Conservation (phyloP, 495 filamentous ascomycete species). For the Penicillium bovifimosum region DNA sequence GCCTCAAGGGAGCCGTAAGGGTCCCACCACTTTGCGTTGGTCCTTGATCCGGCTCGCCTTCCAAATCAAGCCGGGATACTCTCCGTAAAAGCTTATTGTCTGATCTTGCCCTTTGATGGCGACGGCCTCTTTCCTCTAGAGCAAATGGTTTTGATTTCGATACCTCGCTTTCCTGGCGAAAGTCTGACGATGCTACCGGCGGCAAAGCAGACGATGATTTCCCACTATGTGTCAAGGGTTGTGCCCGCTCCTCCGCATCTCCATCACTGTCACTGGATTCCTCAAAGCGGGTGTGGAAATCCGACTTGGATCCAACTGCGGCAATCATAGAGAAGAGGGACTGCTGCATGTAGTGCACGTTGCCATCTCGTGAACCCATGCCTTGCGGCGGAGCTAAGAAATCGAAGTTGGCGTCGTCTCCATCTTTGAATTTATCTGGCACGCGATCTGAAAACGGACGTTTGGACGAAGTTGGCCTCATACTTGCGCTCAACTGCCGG, state of each 20-base stretch:
- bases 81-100: conserved; percentile 57
- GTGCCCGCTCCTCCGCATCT: conserved; percentile 34
- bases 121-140: conserved; percentile 31
- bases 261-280: conserved; percentile 77
- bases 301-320: conserved; percentile 74
- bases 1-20: conserved; percentile 17
- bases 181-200: conserved; percentile 4
- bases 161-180: neutral
- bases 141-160: conserved; percentile 1
- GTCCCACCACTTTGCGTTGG: conserved; percentile 15
- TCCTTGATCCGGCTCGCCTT: conserved; percentile 21
- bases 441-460: conserved; percentile 63
- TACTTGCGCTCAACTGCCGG: conserved; percentile 30
- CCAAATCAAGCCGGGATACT: conserved; percentile 48
- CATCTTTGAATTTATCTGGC: conserved; percentile 71
- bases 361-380: conserved; percentile 33
- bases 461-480: conserved; percentile 29
- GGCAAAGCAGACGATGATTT: conserved; percentile 11
- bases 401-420: conserved; percentile 68
- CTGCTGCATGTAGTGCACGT: conserved; percentile 76
- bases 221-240: neutral
- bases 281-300: conserved; percentile 77
- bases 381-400: conserved; percentile 54
- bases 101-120: conserved; percentile 53
- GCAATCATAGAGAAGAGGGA: conserved; percentile 92